Evolutionary conservation across 306 rosid genomes (phyloP).

Genomic region (apple (Malus domestica)): ASM211411v1 NC_041790.1:6774501-6775000

Average conservation of each 20-base stretch:
- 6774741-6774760: not conserved
- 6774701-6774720: not conserved
- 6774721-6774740: not conserved
- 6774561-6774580: conserved; percentile 9
- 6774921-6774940: too few relatives aligned
- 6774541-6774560: conserved; percentile 17
- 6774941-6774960: not conserved
- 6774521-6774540: not conserved
- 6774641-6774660: conserved; percentile 46
- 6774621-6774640: conserved; percentile 44
- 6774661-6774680: conserved; percentile 57
- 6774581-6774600: conserved; percentile 11
- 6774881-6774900: not conserved
- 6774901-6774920: too few relatives aligned
- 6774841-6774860: not conserved
- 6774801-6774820: conserved; percentile 18
- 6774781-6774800: conserved; percentile 1
- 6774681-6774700: conserved; percentile 24
- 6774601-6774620: conserved; percentile 51
- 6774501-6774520: not conserved
- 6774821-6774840: conserved; percentile 13
- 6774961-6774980: not conserved
- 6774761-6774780: not conserved
- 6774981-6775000: conserved; percentile 11
- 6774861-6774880: conserved; percentile 9